These are phyloP conservation scores for Lathyrus aphaca DNA, from an alignment of 306 rosid species.

Conservation along the genomic window DNA sequence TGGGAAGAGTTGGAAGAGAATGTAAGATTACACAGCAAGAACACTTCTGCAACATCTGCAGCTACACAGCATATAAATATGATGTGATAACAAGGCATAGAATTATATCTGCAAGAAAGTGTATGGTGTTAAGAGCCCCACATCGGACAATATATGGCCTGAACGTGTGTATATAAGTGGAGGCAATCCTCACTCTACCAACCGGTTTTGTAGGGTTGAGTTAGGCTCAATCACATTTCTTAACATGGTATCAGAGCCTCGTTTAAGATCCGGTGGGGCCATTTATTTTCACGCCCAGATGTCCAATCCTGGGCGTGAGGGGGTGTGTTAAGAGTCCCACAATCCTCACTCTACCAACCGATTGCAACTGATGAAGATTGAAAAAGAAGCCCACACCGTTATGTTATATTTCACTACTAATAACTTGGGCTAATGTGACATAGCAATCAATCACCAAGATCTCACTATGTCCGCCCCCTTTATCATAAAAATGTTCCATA, in stretches of 20 bases:
- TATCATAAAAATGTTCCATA: slow-evolving; percentile 22
- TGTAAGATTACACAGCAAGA: slow-evolving; percentile 53
- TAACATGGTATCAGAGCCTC: too few relatives aligned
- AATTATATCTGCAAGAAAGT: slow-evolving; percentile 24
- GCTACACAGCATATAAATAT: slow-evolving; percentile 28
- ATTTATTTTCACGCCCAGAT: too few relatives aligned
- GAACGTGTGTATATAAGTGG: too few relatives aligned
- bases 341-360: too few relatives aligned
- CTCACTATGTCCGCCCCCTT: background rate
- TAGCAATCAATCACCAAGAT: slow-evolving; percentile 11
- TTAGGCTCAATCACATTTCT: too few relatives aligned
- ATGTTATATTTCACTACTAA: slow-evolving; percentile 12
- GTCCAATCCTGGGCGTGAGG: too few relatives aligned
- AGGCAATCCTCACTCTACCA: too few relatives aligned
- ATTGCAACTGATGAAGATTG: slow-evolving; percentile 18
- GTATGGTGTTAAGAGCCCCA: too few relatives aligned
- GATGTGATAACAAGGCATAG: slow-evolving; percentile 11
- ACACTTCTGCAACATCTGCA: slow-evolving; percentile 55
- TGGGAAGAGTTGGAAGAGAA: slow-evolving; percentile 46
- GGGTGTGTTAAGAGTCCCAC: too few relatives aligned
- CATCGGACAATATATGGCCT: too few relatives aligned
- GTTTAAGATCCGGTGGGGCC: too few relatives aligned
- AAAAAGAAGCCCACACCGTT: background rate
- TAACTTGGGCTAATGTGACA: slow-evolving; percentile 7
- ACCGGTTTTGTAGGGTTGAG: too few relatives aligned